Conservation (phyloP, 169 alveolate genomes). For the Plasmodium coatneyi region DNA sequence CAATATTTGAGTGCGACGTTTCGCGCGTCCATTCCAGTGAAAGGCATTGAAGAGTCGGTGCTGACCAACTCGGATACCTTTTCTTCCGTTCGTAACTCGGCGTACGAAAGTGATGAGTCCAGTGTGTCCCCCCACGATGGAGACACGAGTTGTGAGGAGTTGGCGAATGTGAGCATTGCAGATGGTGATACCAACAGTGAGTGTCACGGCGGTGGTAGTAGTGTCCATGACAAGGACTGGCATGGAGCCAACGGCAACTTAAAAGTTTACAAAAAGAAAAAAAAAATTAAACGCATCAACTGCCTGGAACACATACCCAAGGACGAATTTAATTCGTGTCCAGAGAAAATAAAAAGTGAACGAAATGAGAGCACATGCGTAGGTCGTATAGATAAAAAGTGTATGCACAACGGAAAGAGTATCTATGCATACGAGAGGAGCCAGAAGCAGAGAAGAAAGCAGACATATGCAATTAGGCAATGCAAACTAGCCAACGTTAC, state of each 20-base stretch:
- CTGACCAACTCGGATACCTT: conserved; percentile 58
- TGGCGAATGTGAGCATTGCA: background rate
- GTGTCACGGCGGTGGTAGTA: background rate
- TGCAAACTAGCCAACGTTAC: background rate
- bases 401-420: background rate
- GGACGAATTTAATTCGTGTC: background rate
- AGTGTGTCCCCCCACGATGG: conserved; percentile 10
- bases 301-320: background rate
- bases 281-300: conserved; percentile 6
- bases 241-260: background rate
- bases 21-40: conserved; percentile 29
- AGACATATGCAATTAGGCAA: conserved; percentile 4
- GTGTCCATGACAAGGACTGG: background rate
- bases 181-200: background rate
- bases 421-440: background rate
- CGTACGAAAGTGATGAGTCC: conserved; percentile 22
- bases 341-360: conserved; percentile 36
- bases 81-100: conserved; percentile 42
- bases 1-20: conserved; percentile 42
- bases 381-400: conserved; percentile 13
- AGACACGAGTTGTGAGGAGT: conserved; percentile 5
- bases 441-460: background rate
- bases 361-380: conserved; percentile 18
- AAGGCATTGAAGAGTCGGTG: conserved; percentile 55
- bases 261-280: conserved; percentile 26